These are phyloP conservation scores for Amborella trichopoda DNA, from an alignment of 164 flowering plant species.

Conservation along the genomic window DNA sequence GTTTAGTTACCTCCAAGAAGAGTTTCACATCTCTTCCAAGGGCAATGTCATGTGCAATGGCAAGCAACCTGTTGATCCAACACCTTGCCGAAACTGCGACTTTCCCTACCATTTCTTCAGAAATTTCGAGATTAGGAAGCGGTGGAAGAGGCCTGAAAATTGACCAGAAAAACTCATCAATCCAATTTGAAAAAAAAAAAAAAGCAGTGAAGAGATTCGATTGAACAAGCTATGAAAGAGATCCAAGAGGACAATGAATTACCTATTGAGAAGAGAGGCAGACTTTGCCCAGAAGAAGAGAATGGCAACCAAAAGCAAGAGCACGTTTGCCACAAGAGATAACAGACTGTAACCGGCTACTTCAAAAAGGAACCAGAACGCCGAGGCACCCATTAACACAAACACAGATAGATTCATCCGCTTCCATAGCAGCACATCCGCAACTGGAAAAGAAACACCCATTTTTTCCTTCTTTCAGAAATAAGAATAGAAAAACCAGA, in stretches of 20 bases:
- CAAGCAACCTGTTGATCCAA: constrained; percentile 39
- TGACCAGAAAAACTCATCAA: not conserved
- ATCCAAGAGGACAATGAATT: not conserved
- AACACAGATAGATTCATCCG: constrained; percentile 22
- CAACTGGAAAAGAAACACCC: constrained; percentile 27
- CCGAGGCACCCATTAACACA: constrained; percentile 30
- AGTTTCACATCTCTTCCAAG: constrained; percentile 41
- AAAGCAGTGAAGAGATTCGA: too few relatives aligned
- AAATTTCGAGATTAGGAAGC: constrained; percentile 66
- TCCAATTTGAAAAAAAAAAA: not conserved
- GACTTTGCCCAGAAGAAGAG: constrained; percentile 85
- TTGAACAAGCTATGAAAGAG: not conserved
- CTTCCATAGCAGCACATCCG: constrained; percentile 74
- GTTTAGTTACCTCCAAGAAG: constrained; percentile 38
- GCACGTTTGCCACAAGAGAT: constrained; percentile 46
- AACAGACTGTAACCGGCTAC: constrained; percentile 45
- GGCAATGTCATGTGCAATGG: constrained; percentile 55
- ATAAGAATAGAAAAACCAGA: not conserved
- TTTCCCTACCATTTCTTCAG: constrained; percentile 37
- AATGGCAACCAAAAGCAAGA: constrained; percentile 52
- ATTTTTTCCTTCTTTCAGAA: not conserved
- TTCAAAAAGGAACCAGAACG: constrained; percentile 61
- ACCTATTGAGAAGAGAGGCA: constrained; percentile 78
- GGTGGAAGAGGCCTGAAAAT: constrained; percentile 75
- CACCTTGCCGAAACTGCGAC: constrained; percentile 30